Percentiles rank a stretch among this genome's conserved stretches.
phyloP scores from a whole-genome alignment of 139 green algal species.

The Coccomyxa sp. region DNA sequence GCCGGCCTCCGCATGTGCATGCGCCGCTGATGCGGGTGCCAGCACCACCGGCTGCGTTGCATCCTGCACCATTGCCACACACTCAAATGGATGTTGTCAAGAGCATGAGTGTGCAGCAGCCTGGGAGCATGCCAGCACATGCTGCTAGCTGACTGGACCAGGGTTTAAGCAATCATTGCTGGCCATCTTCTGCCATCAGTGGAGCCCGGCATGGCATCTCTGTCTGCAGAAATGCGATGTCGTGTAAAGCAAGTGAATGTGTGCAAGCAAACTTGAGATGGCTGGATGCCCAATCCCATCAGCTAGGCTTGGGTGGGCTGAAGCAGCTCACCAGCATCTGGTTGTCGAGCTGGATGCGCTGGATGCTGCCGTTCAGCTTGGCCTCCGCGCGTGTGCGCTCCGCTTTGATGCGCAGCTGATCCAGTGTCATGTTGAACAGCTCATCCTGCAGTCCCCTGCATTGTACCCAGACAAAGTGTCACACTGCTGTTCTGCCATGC shows the following conservation, averaged over 20 bases:
- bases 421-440: conserved; percentile 75
- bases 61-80: conserved; percentile 17
- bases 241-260: too few relatives aligned
- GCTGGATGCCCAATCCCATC: too few relatives aligned
- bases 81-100: not conserved
- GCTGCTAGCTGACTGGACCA: too few relatives aligned
- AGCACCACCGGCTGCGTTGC: conserved; percentile 76
- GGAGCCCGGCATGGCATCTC: too few relatives aligned
- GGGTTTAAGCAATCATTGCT: too few relatives aligned
- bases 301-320: too few relatives aligned
- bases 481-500: too few relatives aligned
- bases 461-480: not conserved
- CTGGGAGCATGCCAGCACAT: not conserved
- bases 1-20: conserved; percentile 16
- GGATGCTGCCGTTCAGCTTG: conserved; percentile 39
- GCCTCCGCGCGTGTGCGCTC: not conserved
- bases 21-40: conserved; percentile 35
- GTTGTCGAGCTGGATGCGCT: conserved; percentile 80
- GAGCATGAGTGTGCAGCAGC: not conserved
- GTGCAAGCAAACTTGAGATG: too few relatives aligned
- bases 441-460: conserved; percentile 58
- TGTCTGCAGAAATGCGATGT: too few relatives aligned
- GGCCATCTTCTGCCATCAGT: too few relatives aligned
- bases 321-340: conserved; percentile 53
- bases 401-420: conserved; percentile 9